phyloP scores from a whole-genome alignment of 306 rosid species.

The Dryas drummondii region DNA sequence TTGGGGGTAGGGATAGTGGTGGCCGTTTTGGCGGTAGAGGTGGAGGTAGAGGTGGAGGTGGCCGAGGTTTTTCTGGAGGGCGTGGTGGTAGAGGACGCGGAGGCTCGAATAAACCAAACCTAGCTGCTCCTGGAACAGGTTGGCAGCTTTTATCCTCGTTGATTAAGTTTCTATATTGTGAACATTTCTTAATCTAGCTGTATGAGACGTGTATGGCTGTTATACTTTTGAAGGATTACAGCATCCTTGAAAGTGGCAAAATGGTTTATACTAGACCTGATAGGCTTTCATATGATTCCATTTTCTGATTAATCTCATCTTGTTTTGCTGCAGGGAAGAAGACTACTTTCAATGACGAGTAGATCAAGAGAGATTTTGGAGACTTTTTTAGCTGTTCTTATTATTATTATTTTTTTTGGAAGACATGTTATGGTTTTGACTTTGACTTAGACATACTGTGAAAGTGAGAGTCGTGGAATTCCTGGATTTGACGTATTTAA shows the following conservation, averaged over 20 bases:
- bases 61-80: slow-evolving; percentile 22
- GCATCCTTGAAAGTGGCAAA: too few relatives aligned
- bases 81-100: slow-evolving; percentile 51
- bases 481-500: neutral
- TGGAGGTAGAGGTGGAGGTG: slow-evolving; percentile 33
- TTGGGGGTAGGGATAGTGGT: slow-evolving; percentile 29
- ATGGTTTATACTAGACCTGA: too few relatives aligned
- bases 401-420: neutral
- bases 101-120: slow-evolving; percentile 29
- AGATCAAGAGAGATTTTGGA: neutral
- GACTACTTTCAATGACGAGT: slow-evolving; percentile 40
- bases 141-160: too few relatives aligned
- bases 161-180: too few relatives aligned
- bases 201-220: too few relatives aligned
- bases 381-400: neutral
- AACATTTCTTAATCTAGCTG: too few relatives aligned
- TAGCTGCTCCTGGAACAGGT: slow-evolving; percentile 45
- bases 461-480: neutral
- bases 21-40: slow-evolving; percentile 35
- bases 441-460: neutral
- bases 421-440: neutral
- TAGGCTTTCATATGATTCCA: neutral
- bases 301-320: neutral
- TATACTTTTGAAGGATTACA: too few relatives aligned
- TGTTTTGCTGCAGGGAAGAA: slow-evolving; percentile 39